Percentiles rank a stretch among this genome's conserved stretches.
Evolutionary conservation across 2,329 filamentous ascomycete genomes (phyloP).

Genomic region (Aspergillus brasiliensis): DNA sequence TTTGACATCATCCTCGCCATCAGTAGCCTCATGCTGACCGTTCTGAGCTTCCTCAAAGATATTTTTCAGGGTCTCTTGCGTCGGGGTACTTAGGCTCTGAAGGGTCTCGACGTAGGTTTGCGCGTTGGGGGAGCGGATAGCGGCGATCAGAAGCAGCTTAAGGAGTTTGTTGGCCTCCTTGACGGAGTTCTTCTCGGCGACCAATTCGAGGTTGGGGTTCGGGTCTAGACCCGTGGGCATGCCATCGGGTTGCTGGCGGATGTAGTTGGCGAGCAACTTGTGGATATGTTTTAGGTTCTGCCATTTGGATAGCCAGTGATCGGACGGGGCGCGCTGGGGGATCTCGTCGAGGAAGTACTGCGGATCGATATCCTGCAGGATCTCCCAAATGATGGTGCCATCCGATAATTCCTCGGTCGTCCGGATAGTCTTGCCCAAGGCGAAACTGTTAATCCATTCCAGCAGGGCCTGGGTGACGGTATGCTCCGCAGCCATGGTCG

Average conservation of each 20-base stretch:
- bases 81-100: conserved; percentile 45
- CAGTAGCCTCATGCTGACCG: conserved; percentile 39
- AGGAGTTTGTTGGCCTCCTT: conserved; percentile 58
- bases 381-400: conserved; percentile 50
- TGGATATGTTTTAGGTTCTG: conserved; percentile 53
- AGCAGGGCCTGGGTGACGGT: conserved; percentile 48
- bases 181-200: conserved; percentile 47
- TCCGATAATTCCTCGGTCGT: conserved; percentile 47
- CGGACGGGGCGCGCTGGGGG: conserved; percentile 46
- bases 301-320: conserved; percentile 52
- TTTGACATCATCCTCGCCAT: conserved; percentile 40
- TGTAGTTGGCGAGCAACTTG: conserved; percentile 49
- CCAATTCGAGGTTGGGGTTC: conserved; percentile 49
- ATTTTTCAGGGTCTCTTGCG: conserved; percentile 49
- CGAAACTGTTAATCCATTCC: conserved; percentile 52
- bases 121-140: conserved; percentile 60
- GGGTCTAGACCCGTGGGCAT: conserved; percentile 46
- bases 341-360: conserved; percentile 52
- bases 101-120: conserved; percentile 57
- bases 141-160: conserved; percentile 64
- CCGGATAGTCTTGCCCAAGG: conserved; percentile 45
- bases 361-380: conserved; percentile 52
- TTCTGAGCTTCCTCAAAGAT: conserved; percentile 52
- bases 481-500: conserved; percentile 48
- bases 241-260: conserved; percentile 49